Conservation (phyloP, 1,139 yeast species). For the Magnusiomyces paraingens region DNA sequence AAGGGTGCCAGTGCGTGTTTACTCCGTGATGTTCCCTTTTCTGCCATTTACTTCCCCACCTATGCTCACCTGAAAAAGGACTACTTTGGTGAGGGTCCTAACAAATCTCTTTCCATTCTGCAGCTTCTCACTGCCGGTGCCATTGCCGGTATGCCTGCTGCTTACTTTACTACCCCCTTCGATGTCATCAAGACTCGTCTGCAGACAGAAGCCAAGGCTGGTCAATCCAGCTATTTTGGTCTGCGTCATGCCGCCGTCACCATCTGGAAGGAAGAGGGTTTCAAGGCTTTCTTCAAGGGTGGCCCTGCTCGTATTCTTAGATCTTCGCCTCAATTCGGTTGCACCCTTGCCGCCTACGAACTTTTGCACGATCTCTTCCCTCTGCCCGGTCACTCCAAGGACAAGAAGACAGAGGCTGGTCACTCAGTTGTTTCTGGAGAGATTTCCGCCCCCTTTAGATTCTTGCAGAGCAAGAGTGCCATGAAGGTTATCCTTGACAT, state of each 20-base stretch:
- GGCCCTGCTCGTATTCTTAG: slow-evolving; percentile 91
- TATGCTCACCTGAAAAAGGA: slow-evolving; percentile 87
- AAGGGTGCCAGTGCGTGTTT: slow-evolving; percentile 91
- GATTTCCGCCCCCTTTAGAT: slow-evolving; percentile 31
- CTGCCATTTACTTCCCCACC: slow-evolving; percentile 96
- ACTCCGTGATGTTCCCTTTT: slow-evolving; percentile 92
- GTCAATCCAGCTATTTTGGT: slow-evolving; percentile 72
- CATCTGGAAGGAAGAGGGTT: slow-evolving; percentile 72
- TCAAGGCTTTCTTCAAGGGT: slow-evolving; percentile 87
- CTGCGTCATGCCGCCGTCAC: slow-evolving; percentile 69
- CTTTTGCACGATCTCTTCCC: slow-evolving; percentile 62
- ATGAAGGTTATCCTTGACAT: slow-evolving; percentile 40
- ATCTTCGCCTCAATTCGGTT: slow-evolving; percentile 97
- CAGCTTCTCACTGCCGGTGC: slow-evolving; percentile 87
- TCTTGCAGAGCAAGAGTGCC: slow-evolving; percentile 39
- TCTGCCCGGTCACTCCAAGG: slow-evolving; percentile 35
- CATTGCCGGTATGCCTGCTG: slow-evolving; percentile 96
- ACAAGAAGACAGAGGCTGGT: slow-evolving; percentile 35
- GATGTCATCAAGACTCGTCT: slow-evolving; percentile 95
- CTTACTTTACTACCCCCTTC: slow-evolving; percentile 90
- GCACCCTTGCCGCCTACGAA: slow-evolving; percentile 94
- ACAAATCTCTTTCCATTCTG: slow-evolving; percentile 60
- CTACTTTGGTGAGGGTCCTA: slow-evolving; percentile 78
- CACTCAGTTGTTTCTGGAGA: slow-evolving; percentile 37
- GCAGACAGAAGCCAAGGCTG: slow-evolving; percentile 75